Base-by-base conservation (phyloP, 305 asterid species). In the Rubia tinctorum region DNA sequence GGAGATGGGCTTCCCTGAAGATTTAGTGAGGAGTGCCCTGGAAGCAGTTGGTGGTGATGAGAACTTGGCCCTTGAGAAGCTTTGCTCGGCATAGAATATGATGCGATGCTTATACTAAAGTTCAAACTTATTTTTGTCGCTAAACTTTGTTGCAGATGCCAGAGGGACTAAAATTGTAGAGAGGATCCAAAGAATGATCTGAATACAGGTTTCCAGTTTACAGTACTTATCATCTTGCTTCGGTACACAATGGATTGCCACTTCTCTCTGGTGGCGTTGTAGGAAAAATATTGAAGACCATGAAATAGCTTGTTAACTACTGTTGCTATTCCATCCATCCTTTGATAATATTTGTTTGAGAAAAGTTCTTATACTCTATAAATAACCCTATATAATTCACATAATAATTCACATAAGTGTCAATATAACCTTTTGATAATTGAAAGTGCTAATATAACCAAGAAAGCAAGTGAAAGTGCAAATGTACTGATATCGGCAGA, bases 1-100 rank as follows among this genome's bases (percentile, higher is more conserved):
- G 84, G 98, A 91, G 85, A 93, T 93, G 98, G 98, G 98, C 18
- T 93, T 93, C 79, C 79, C 90, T 56, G 97, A 91, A 86, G 90
- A 80, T 73, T 44, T 70, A 73, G 96, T 84, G 42, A 83, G 96
- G 84, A 91, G 82, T 79, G 67, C 89, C 20, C 76, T 89, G 71
- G 94, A 83, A 76, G 86, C 87, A n/a, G 96, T 86, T 20, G 91
- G 88, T 9, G 90, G 96, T 15, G 97, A 93, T 73, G 98, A 93
- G 78, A 93, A 93, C 80, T 68, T 87, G 90, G 97, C 98, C 69
- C 94, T 93, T 51, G 98, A 93, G 85, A 93, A 82, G 95, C 97
- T 93, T 74, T 91, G 95, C 89, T 84, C 93, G 56, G 85, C 76
- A 61, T 92, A 86, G 77, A 59, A 62, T 56, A 34, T 64, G 45